Conservation (phyloP, 2,329 filamentous ascomycete species). For the Fusarium sp. region DNA sequence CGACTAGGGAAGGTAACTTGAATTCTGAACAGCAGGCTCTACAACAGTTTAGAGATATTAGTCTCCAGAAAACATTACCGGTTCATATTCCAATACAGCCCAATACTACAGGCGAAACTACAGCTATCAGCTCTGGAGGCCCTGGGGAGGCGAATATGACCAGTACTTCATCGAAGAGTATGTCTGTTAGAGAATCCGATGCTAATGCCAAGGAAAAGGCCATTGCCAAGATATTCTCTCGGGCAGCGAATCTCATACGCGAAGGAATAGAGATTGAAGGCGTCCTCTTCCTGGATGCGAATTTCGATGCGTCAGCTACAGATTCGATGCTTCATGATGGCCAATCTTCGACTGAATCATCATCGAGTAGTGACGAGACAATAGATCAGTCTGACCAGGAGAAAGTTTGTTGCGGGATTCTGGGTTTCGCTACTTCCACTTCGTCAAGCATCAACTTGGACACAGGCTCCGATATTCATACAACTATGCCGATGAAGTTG, state of each 20-base stretch:
- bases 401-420: constrained; percentile 48
- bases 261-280: constrained; percentile 58
- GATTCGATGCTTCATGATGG: constrained; percentile 37
- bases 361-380: constrained; percentile 49
- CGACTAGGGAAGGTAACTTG: constrained; percentile 22
- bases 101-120: constrained; percentile 12
- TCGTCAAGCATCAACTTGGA: constrained; percentile 52
- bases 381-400: background rate
- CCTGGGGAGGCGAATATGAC: background rate
- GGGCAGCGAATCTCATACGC: constrained; percentile 58
- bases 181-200: constrained; percentile 4
- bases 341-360: constrained; percentile 21
- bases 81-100: constrained; percentile 12
- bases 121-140: background rate
- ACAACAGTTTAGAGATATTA: constrained; percentile 9
- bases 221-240: constrained; percentile 52
- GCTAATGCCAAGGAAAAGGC: constrained; percentile 3
- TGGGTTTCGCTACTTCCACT: constrained; percentile 55
- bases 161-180: constrained; percentile 5
- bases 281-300: constrained; percentile 50
- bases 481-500: constrained; percentile 54
- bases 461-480: constrained; percentile 25
- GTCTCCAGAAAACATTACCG: constrained; percentile 7
- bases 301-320: constrained; percentile 32
- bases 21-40: constrained; percentile 31